Conservation (phyloP, 2,329 filamentous ascomycete species). For the Periconia digitata region DNA sequence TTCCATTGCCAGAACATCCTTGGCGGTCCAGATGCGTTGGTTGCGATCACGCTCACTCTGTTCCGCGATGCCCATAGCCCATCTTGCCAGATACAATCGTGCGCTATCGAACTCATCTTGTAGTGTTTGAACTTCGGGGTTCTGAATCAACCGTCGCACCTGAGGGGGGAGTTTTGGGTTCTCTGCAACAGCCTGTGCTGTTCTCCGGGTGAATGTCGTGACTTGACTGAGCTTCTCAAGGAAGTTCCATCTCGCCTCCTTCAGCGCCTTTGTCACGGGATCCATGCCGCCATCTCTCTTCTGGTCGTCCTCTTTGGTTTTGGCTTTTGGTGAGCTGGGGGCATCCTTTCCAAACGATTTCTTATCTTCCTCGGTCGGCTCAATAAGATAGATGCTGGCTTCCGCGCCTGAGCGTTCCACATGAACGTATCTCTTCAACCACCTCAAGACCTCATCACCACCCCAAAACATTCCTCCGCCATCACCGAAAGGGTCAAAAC, state of each 20-base stretch:
- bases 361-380: constrained; percentile 83
- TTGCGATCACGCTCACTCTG: constrained; percentile 87
- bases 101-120: constrained; percentile 98
- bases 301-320: constrained; percentile 26
- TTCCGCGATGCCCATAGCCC: constrained; percentile 98
- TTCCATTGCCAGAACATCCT: constrained; percentile 89
- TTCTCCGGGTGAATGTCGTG: constrained; percentile 89
- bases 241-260: constrained; percentile 94
- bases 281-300: constrained; percentile 78
- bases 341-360: constrained; percentile 73
- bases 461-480: constrained; percentile 93
- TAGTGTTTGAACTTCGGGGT: constrained; percentile 90
- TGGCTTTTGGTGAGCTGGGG: constrained; percentile 43
- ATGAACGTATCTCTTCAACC: constrained; percentile 80
- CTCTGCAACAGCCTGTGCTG: constrained; percentile 88
- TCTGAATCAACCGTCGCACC: constrained; percentile 78
- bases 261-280: constrained; percentile 87
- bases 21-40: constrained; percentile 88
- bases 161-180: constrained; percentile 91
- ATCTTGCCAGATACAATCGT: constrained; percentile 87
- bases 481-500: constrained; percentile 87
- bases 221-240: constrained; percentile 97
- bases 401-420: constrained; percentile 85
- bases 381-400: constrained; percentile 86
- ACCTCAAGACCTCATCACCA: constrained; percentile 89